Evolutionary conservation across 257 asterid species (phyloP), one percentile per base, ranked within the genome.

Genomic region (Hygrophila difformis): DNA sequence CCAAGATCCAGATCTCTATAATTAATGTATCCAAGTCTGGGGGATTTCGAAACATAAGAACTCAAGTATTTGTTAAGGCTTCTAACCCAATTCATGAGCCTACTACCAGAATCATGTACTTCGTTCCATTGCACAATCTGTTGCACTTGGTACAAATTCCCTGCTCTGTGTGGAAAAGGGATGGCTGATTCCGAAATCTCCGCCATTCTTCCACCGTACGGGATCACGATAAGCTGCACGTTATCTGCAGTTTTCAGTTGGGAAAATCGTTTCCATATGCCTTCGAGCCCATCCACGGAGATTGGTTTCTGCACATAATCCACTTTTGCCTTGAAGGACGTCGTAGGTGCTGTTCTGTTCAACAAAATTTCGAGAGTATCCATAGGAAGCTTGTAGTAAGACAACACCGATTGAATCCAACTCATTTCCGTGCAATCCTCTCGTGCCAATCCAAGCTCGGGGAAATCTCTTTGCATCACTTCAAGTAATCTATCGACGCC

Each of bases 1-100:
- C 73, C 76, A 0, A 72, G 26, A 10, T 72, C 76, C 0, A 68
- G 60, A 72, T 72, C 79, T 46, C 75, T 52, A 34, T 60, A 72
- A 13, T 67, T 67, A 19, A 60, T 4, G 6, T 67, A 68, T 0
- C 67, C 63, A 1, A 18, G 51, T 46, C 79, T 49, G 0, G 79
- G 75, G 1, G 2, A 20, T 26, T 35, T 67, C 2, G 79, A 72
- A 18, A 56, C 79, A 21, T 51, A 67, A n/a, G 67, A 53, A n/a
- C 67, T 20, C 72, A 67, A 23, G 61, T 59, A 60, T 34, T 16
- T 8, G 7, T 47, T 57, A 0, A 72, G 36, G 19, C 45, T 48
- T 41, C 75, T 44, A 1, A 39, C 20, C 75, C 74, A 67, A 1
- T 33, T 44, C 18, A 72, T 14, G 53, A 42, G 41, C 48, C 29